Evolutionary conservation across 768 basidiomycete species (phyloP), one percentile per base, ranked within the genome.

Genomic region (Chalciporus pseudorubinellus): DNA sequence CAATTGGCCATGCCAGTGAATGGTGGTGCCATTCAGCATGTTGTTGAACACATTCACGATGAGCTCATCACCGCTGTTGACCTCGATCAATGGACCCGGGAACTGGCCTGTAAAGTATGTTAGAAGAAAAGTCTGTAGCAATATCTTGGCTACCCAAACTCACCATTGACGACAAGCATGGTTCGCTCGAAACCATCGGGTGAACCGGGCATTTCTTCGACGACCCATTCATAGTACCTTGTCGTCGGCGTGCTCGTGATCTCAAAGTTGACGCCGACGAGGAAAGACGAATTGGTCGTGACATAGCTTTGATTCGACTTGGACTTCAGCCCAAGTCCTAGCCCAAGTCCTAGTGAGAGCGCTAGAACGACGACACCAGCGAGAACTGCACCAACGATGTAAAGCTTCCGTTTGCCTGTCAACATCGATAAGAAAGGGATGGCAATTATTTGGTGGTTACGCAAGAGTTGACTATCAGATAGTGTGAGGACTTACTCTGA

Each of bases 111-210:
- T 38, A 21, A 21, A 39, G 47, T 19, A 1, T 7, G 16, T 68
- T 34, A 51, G 48, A 42, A 13, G n/a, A 39, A 20, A n/a, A 14
- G 19, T 4, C 29, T 10, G 14, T 3, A 10, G 1, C 19, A 39
- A 21, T 12, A 34, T 16, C 16, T 16, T 34, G 34, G 11, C 14
- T 22, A 36, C 19, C 10, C 11, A 21, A 56, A 51, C 55, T 65
- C 49, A 68, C 77, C 73, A 26, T 80, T 80, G 22, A 80, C 77
- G 42, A 77, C 77, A 4, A 78, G 62, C 74, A 78, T 75, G 1
- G 60, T 59, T 39, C 72, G 69, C 40, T 70, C 57, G 29, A 72
- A 63, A 38, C 73, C 77, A 53, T 78, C 75, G 1, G 74, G 76
- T 1, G 75, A 64, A 2, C 73, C 72, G 3, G 52, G 52, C n/a